These are phyloP conservation scores for Artemisia argyi DNA, from an alignment of 129 eudicot genomes.

Conservation along the genomic window DNA sequence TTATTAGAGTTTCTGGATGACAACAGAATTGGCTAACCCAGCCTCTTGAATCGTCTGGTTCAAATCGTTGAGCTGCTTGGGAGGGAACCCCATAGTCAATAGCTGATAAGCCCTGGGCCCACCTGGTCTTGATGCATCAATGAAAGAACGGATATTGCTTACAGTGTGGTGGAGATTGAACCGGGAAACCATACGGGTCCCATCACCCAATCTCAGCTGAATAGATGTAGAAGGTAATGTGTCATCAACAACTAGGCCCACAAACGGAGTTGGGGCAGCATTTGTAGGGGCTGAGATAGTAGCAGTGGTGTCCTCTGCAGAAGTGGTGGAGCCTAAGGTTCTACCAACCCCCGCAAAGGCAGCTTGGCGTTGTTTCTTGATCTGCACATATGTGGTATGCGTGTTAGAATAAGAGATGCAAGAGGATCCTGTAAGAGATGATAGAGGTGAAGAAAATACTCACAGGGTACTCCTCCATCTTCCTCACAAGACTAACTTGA, in stretches of 20 bases:
- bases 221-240: constrained; percentile 75
- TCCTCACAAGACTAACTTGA: constrained; percentile 62
- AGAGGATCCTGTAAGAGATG: too few species aligned
- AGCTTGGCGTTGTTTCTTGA: constrained; percentile 38
- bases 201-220: constrained; percentile 36
- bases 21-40: constrained; percentile 85
- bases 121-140: constrained; percentile 82
- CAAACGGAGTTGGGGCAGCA: constrained; percentile 57
- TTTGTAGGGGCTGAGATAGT: constrained; percentile 24
- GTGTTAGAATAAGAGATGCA: constrained; percentile 4
- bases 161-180: constrained; percentile 27
- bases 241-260: constrained; percentile 65
- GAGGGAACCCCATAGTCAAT: constrained; percentile 87
- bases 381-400: constrained; percentile 28
- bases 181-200: too few species aligned
- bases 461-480: constrained; percentile 67
- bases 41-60: constrained; percentile 88
- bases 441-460: constrained; percentile 15
- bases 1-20: constrained; percentile 77
- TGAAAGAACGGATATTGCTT: constrained; percentile 69
- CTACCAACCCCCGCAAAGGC: constrained; percentile 76
- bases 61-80: constrained; percentile 72
- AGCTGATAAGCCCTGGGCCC: constrained; percentile 64
- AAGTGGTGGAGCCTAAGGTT: constrained; percentile 53
- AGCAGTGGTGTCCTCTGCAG: constrained; percentile 37